Conservation (phyloP, 2,329 filamentous ascomycete species). For the Blumeria graminis region DNA sequence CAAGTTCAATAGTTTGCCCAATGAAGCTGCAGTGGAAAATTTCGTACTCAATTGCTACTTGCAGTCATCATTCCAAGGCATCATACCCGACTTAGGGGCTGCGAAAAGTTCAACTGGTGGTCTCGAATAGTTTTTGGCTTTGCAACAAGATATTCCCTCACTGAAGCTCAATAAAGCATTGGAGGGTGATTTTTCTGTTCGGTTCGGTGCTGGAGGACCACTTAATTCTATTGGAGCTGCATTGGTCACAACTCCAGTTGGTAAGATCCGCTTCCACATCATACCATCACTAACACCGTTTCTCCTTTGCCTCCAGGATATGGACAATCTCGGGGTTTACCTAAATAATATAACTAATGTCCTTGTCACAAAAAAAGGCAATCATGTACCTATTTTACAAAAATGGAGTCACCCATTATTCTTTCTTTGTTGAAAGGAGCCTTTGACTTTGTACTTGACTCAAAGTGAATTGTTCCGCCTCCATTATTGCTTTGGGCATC, state of each 20-base stretch:
- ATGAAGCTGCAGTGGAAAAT: neutral
- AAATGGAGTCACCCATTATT: neutral
- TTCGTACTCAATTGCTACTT: neutral
- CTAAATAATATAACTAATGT: slow-evolving; percentile 1
- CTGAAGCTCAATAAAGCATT: neutral
- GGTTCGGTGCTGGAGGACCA: neutral
- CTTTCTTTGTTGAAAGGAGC: neutral
- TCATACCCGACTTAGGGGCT: neutral
- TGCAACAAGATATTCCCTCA: neutral
- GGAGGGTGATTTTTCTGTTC: neutral
- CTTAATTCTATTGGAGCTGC: neutral
- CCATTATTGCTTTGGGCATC: neutral
- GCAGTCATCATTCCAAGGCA: neutral
- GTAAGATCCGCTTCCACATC: neutral
- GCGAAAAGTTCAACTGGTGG: neutral
- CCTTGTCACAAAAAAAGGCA: neutral
- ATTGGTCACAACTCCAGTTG: neutral
- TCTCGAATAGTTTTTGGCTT: neutral
- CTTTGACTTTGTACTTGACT: neutral
- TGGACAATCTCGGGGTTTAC: neutral
- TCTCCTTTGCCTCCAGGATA: neutral
- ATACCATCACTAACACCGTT: neutral
- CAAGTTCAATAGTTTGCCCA: neutral
- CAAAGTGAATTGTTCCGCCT: neutral
- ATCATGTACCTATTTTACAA: neutral